Evolutionary conservation across 139 green algal genomes (phyloP), one percentile per base, ranked within the genome.

Genomic region (Coccomyxa sp.): DNA sequence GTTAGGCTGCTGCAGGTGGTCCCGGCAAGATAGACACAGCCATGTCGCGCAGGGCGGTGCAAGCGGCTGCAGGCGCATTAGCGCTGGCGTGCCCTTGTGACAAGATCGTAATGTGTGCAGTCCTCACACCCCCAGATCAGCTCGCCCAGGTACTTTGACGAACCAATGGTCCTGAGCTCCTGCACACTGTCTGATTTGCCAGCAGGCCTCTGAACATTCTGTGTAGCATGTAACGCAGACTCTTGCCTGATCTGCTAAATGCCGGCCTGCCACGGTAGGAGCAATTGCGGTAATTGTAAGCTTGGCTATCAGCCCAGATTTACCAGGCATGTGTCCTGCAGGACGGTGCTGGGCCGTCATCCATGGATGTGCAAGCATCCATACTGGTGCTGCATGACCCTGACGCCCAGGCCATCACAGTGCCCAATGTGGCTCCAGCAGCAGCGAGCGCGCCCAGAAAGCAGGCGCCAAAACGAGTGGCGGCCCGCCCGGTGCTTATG

Each of bases 81-180:
- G 70, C 68, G 37, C 70, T 6, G 36, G 64, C 92, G 55, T 74
- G 16, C 87, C 87, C 73, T 35, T 96, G 91, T 83, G 41, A 89
- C 24, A 90, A 96, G 58, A 91, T 95, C 64, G 86, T 95, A 22
- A 81, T 95, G 58, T 95, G 88, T 79, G 86, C 88, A 2, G 37
- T 79, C 78, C 38, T 73, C 0, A 68, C 50, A 18, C 22, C 18
- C 50, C 18, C 50, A 64, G 27, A 8, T 22, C 6, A 41, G 0
- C 6, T 36, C 68, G 34, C 27, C 12, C 68, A 73, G 68, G 34
- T 73, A n/a, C 68, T n/a, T n/a, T n/a, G n/a, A n/a, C n/a, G n/a
- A n/a, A n/a, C n/a, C n/a, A n/a, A n/a, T n/a, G n/a, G n/a, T n/a
- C n/a, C n/a, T n/a, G n/a, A n/a, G n/a, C n/a, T n/a, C n/a, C n/a